These are phyloP conservation scores for Perkinsus chesapeaki DNA, from an alignment of 169 alveolate species.

Conservation along the genomic window DNA sequence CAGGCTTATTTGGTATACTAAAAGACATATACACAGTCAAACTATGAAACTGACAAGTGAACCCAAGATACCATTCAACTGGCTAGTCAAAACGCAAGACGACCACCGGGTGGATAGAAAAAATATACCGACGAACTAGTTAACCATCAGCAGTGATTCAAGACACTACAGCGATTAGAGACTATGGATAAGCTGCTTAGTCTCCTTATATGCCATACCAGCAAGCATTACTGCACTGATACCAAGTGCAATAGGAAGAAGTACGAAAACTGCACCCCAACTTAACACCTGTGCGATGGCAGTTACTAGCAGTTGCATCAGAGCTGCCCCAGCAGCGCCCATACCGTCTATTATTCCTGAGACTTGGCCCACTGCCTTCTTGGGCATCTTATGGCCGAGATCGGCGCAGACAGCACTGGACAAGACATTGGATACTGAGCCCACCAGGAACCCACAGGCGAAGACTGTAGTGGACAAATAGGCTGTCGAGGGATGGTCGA, in stretches of 20 bases:
- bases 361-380: background rate
- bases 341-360: background rate
- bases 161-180: background rate
- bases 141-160: too few species aligned
- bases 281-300: background rate
- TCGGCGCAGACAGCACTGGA: background rate
- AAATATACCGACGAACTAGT: too few species aligned
- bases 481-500: background rate
- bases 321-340: background rate
- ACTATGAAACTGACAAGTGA: background rate
- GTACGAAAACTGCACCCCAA: background rate
- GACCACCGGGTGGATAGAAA: too few species aligned
- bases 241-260: background rate
- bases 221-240: background rate
- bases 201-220: background rate
- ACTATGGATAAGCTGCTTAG: background rate
- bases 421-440: background rate
- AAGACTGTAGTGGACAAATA: background rate
- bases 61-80: background rate
- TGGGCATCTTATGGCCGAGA: background rate
- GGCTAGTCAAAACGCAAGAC: too few species aligned
- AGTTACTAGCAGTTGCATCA: background rate
- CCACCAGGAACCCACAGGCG: background rate
- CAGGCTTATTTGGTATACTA: background rate
- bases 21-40: background rate